A percentile compares a stretch with the other conserved stretches of the same genome.
These are phyloP conservation scores for Camelina hispida DNA, from an alignment of 345 rosid genomes.

Conservation along the genomic window DNA sequence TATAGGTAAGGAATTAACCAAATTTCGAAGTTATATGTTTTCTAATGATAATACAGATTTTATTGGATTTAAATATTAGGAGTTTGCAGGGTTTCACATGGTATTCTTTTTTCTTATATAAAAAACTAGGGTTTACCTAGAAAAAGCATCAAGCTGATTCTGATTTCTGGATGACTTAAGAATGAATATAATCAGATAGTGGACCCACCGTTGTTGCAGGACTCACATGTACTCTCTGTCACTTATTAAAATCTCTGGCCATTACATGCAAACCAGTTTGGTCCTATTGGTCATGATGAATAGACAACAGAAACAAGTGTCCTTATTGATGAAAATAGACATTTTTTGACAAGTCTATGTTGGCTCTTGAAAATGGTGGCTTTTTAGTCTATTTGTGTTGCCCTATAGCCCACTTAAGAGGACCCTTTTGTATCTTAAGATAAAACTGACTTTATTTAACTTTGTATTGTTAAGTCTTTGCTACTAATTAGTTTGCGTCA, in stretches of 20 bases:
- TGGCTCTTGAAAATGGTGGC: constrained; percentile 40
- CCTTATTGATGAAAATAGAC: constrained; percentile 36
- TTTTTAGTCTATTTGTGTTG: constrained; percentile 30
- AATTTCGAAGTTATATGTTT: constrained; percentile 16
- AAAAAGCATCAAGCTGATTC: constrained; percentile 40
- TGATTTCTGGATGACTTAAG: constrained; percentile 30
- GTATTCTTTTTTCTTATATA: not conserved
- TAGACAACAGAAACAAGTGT: constrained; percentile 43
- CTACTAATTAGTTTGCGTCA: constrained; percentile 8
- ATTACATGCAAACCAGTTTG: constrained; percentile 37
- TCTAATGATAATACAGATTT: constrained; percentile 29
- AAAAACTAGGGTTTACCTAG: constrained; percentile 43
- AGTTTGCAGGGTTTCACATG: constrained; percentile 43
- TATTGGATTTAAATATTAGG: constrained; percentile 18
- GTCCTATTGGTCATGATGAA: constrained; percentile 31
- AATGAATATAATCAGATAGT: constrained; percentile 42
- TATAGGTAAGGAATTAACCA: constrained; percentile 31
- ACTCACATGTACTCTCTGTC: constrained; percentile 42
- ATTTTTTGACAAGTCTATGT: constrained; percentile 32
- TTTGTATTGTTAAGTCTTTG: not conserved
- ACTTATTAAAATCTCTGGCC: constrained; percentile 39
- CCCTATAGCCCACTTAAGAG: constrained; percentile 29
- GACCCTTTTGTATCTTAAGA: constrained; percentile 32
- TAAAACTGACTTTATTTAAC: constrained; percentile 17
- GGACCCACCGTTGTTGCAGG: constrained; percentile 37